phyloP scores from a whole-genome alignment of 108 stramenopile genomes.

The Hondaea fermentalgiana region DNA sequence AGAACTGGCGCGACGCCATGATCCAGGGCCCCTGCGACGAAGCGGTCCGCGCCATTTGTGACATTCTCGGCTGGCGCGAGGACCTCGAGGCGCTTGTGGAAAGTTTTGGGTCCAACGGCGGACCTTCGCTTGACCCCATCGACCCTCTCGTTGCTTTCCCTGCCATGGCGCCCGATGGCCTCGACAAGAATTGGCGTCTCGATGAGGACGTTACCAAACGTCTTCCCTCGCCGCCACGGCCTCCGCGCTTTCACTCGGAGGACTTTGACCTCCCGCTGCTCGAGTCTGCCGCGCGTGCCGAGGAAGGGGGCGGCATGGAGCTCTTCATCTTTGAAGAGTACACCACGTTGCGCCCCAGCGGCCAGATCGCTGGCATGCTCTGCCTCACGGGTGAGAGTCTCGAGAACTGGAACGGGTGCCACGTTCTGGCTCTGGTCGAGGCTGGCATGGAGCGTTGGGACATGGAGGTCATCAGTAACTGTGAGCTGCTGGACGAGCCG shows the following conservation, averaged over 20 bases:
- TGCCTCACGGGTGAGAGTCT: neutral
- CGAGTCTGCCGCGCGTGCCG: neutral
- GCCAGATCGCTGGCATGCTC: neutral
- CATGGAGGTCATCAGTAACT: neutral
- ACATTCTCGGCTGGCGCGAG: constrained; percentile 8
- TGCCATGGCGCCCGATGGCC: neutral
- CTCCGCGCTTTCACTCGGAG: neutral
- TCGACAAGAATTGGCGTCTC: neutral
- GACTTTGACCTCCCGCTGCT: neutral
- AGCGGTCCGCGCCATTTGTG: neutral
- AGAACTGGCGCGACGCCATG: constrained; percentile 60
- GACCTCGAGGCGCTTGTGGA: constrained; percentile 25
- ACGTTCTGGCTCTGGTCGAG: neutral
- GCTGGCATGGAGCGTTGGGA: neutral
- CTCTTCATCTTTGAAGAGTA: neutral
- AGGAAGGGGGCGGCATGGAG: neutral
- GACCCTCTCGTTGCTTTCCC: neutral
- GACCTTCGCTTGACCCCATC: neutral
- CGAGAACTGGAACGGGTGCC: neutral
- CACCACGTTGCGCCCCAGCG: neutral
- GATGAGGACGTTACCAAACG: neutral
- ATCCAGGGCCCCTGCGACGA: constrained; percentile 71
- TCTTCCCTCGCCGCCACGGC: neutral
- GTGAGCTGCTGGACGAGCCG: neutral
- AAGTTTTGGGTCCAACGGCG: neutral